phyloP scores from a whole-genome alignment of 495 filamentous ascomycete species.

The Hypoxylon lienhwacheense region DNA sequence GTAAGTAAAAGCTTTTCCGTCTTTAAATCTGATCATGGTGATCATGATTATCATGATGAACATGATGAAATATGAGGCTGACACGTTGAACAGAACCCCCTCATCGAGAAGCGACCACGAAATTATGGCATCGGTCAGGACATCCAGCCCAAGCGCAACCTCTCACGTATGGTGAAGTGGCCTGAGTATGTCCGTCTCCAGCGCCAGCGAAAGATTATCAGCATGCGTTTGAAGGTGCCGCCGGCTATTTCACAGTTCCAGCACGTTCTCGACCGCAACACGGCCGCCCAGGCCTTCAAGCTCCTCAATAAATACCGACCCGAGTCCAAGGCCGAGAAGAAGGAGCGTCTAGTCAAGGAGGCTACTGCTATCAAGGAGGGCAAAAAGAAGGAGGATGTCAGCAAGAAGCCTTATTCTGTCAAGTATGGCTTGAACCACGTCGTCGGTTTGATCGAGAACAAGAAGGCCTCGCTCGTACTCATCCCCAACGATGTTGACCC shows the following conservation, averaged over 20 bases:
- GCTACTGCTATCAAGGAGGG: slow-evolving; percentile 94
- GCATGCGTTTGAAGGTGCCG: slow-evolving; percentile 97
- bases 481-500: slow-evolving; percentile 99
- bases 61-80: too few relatives aligned
- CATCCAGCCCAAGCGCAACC: slow-evolving; percentile 95
- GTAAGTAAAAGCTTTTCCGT: slow-evolving; percentile 54
- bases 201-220: slow-evolving; percentile 99
- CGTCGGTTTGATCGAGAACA: slow-evolving; percentile 99
- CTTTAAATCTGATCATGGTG: neutral
- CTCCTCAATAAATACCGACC: slow-evolving; percentile 99
- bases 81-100: slow-evolving; percentile 77
- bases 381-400: slow-evolving; percentile 99
- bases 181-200: slow-evolving; percentile 98
- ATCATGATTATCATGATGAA: too few relatives aligned
- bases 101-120: slow-evolving; percentile 94
- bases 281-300: slow-evolving; percentile 93
- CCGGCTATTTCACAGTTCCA: slow-evolving; percentile 98
- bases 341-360: slow-evolving; percentile 97
- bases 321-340: slow-evolving; percentile 99
- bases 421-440: slow-evolving; percentile 99
- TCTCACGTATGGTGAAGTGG: slow-evolving; percentile 99
- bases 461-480: slow-evolving; percentile 97
- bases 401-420: slow-evolving; percentile 99
- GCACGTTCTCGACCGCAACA: slow-evolving; percentile 97
- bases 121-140: slow-evolving; percentile 99